phyloP scores from a whole-genome alignment of 306 rosid species.

The Pyrus bretschneideri region DNA sequence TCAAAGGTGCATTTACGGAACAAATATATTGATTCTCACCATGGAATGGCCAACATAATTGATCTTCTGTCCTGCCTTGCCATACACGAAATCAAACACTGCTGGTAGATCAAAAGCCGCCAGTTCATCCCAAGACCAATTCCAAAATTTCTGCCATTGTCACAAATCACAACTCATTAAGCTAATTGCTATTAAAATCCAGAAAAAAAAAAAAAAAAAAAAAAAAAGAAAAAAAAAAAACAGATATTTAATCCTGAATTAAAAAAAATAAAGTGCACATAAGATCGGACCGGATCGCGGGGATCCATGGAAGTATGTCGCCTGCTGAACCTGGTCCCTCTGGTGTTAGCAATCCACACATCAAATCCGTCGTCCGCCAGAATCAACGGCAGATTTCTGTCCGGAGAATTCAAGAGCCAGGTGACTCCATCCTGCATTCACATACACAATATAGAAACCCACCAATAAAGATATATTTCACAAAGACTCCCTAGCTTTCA shows the following conservation, averaged over 20 bases:
- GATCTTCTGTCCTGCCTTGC: constrained; percentile 66
- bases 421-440: constrained; percentile 62
- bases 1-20: not conserved
- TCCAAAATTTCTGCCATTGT: constrained; percentile 56
- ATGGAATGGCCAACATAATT: constrained; percentile 82
- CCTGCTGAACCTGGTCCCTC: constrained; percentile 82
- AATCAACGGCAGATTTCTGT: constrained; percentile 66
- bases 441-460: not conserved
- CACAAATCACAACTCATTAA: not conserved
- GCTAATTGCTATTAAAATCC: not conserved
- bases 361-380: constrained; percentile 75
- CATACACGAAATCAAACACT: constrained; percentile 51
- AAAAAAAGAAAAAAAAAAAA: not conserved
- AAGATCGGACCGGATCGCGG: constrained; percentile 20
- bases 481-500: too few species aligned
- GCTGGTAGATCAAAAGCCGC: constrained; percentile 73
- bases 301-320: constrained; percentile 50
- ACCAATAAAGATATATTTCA: not conserved
- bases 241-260: not conserved
- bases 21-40: constrained; percentile 38
- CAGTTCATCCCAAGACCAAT: constrained; percentile 87
- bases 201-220: too few species aligned
- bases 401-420: constrained; percentile 71
- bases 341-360: constrained; percentile 78
- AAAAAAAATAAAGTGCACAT: not conserved